phyloP scores from a whole-genome alignment of 2,329 filamentous ascomycete species.

The Graphilbum fragrans region DNA sequence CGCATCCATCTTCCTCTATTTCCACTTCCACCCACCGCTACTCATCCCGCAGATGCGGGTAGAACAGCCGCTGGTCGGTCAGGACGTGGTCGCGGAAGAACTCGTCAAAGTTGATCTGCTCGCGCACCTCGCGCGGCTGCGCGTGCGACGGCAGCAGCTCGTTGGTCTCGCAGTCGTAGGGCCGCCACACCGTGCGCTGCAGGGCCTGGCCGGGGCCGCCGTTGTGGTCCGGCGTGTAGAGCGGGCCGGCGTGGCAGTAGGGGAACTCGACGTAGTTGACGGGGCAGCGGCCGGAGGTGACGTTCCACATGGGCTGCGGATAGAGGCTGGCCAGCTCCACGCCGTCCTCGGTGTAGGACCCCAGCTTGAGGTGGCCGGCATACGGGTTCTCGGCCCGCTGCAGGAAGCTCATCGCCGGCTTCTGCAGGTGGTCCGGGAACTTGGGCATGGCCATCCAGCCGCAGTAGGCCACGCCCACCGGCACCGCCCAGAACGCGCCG shows the following conservation, averaged over 20 bases:
- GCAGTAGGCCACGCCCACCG: constrained; percentile 6
- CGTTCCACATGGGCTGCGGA: constrained; percentile 5
- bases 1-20: not conserved
- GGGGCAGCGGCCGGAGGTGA: constrained; percentile 7
- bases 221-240: not conserved
- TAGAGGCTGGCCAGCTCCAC: not conserved
- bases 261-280: constrained; percentile 7
- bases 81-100: constrained; percentile 5
- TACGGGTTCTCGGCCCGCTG: not conserved
- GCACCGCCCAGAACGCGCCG: constrained; percentile 11
- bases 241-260: constrained; percentile 4
- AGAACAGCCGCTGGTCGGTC: constrained; percentile 5
- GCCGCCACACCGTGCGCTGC: constrained; percentile 6
- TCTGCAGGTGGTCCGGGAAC: constrained; percentile 3
- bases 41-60: not conserved
- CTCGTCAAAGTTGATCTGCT: constrained; percentile 8
- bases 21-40: not conserved
- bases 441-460: constrained; percentile 7
- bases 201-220: constrained; percentile 3
- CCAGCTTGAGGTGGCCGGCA: constrained; percentile 2
- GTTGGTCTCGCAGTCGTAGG: constrained; percentile 5
- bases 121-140: constrained; percentile 6
- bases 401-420: constrained; percentile 1
- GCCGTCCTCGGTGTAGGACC: not conserved
- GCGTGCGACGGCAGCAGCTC: not conserved